A percentile compares a stretch with the other conserved stretches of the same genome.
Evolutionary conservation across 2,329 filamentous ascomycete genomes (phyloP).

Genomic region (Monosporascus sp.): DNA sequence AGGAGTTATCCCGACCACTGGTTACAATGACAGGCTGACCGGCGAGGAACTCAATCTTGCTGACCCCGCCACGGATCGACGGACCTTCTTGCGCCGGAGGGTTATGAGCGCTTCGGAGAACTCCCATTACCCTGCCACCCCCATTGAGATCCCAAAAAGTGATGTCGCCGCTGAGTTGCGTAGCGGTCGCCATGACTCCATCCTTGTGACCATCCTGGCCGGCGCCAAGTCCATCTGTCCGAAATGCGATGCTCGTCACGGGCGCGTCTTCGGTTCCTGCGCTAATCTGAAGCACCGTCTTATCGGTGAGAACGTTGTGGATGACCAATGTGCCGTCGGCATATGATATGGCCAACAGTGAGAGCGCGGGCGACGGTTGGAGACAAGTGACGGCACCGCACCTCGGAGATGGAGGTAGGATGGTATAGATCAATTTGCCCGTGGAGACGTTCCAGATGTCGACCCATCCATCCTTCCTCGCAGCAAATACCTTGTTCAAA

Average conservation of each 20-base stretch:
- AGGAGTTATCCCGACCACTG: constrained; percentile 84
- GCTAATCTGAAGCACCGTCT: constrained; percentile 62
- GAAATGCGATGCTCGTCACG: constrained; percentile 80
- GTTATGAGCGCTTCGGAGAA: constrained; percentile 83
- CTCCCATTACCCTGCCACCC: constrained; percentile 78
- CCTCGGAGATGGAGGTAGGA: constrained; percentile 67
- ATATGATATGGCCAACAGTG: constrained; percentile 83
- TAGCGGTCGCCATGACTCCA: constrained; percentile 92
- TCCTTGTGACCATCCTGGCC: constrained; percentile 79
- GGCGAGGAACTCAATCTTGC: constrained; percentile 79
- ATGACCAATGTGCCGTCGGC: constrained; percentile 72
- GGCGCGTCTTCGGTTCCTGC: constrained; percentile 59
- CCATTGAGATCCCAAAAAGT: constrained; percentile 95
- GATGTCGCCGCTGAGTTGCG: constrained; percentile 73
- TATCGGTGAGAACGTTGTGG: constrained; percentile 76
- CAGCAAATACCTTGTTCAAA: constrained; percentile 92
- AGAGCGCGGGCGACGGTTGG: constrained; percentile 76
- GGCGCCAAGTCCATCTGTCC: constrained; percentile 82
- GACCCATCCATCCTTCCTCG: constrained; percentile 78
- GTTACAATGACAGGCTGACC: constrained; percentile 88
- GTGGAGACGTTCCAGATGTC: constrained; percentile 98
- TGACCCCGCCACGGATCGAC: constrained; percentile 69
- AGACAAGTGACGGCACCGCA: constrained; percentile 82
- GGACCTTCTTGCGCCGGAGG: constrained; percentile 54
- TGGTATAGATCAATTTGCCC: constrained; percentile 83